Conservation (phyloP, 371 early-diverging fungal species). For the Nematocida minor region DNA sequence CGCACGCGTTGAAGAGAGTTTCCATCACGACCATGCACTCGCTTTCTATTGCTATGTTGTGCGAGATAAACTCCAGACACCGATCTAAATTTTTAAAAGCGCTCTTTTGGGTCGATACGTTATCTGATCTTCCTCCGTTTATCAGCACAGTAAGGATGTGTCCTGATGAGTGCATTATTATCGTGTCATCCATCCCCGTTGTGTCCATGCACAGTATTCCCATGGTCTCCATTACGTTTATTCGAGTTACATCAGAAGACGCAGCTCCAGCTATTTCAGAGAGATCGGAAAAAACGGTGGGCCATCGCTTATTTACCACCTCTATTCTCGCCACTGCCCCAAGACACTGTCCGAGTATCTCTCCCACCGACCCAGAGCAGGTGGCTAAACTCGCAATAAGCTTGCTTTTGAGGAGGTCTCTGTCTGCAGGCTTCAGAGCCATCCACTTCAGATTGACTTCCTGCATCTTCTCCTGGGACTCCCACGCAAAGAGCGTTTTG, state of each 20-base stretch:
- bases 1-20: slow-evolving; percentile 22
- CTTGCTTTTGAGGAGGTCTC: neutral
- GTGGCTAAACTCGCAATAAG: neutral
- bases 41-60: slow-evolving; percentile 44
- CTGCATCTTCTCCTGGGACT: slow-evolving; percentile 32
- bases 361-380: slow-evolving; percentile 8
- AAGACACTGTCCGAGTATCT: slow-evolving; percentile 38
- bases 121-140: neutral
- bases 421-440: neutral
- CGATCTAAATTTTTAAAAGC: slow-evolving; percentile 20
- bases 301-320: slow-evolving; percentile 27
- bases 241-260: neutral
- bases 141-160: slow-evolving; percentile 35
- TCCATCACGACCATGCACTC: slow-evolving; percentile 32
- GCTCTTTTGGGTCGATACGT: neutral
- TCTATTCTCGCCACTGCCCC: slow-evolving; percentile 39
- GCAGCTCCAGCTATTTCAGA: neutral
- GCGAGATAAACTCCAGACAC: slow-evolving; percentile 20
- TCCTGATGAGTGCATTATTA: slow-evolving; percentile 35
- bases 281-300: slow-evolving; percentile 6
- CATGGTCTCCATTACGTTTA: slow-evolving; percentile 28
- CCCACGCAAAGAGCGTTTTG: slow-evolving; percentile 44
- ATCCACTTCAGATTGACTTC: slow-evolving; percentile 23
- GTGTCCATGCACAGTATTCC: slow-evolving; percentile 40
- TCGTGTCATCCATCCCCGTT: slow-evolving; percentile 5